Evolutionary conservation across 2,329 filamentous ascomycete genomes (phyloP), one percentile per base, ranked within the genome.

Genomic region (Colletotrichum sp.): DNA sequence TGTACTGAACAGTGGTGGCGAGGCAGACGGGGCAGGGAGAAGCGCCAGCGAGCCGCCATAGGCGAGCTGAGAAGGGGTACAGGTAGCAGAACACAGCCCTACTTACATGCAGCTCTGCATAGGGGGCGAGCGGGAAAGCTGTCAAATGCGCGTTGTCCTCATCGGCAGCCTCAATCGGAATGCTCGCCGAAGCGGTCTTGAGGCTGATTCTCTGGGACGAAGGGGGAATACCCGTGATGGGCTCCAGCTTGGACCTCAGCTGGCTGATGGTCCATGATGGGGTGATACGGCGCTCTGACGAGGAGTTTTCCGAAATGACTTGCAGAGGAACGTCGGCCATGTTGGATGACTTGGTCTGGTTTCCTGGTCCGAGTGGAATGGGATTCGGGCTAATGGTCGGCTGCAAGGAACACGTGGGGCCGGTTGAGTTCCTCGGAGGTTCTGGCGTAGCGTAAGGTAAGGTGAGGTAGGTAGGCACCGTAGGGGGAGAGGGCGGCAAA

Each of bases 221-320:
- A 13, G 96, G 94, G 18, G 97, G 96, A 48, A 98, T 93, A 77
- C 97, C 97, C 3, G 96, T 98, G 85, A 98, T 93, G 77, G 95
- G 94, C 85, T 98, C 96, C 67, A 99, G 92, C 84, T 97, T 97
- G 69, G 89, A 86, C 87, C 96, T 98, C 80, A 98, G 90, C 80
- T 95, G 93, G 71, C 90, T 89, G 82, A 99, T 94, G 77, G 93
- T 94, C 97, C 97, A 99, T 79, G 96, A 94, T 16, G 96, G 96
- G 30, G 95, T 96, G 83, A 98, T 93, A 79, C 97, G 95, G 77
- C 96, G 94, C 87, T 99, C 97, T 67, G 95, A 96, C 65, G 93
- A 91, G 64, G 94, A 90, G 84, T 94, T 94, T 76, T 95, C 93
- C 67, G 94, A 96, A 76, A 90, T 90, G 81, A 97, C 91, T 78